Conservation (phyloP, 805 yeast genomes). For the Saccharomycopsis fibuligera region DNA sequence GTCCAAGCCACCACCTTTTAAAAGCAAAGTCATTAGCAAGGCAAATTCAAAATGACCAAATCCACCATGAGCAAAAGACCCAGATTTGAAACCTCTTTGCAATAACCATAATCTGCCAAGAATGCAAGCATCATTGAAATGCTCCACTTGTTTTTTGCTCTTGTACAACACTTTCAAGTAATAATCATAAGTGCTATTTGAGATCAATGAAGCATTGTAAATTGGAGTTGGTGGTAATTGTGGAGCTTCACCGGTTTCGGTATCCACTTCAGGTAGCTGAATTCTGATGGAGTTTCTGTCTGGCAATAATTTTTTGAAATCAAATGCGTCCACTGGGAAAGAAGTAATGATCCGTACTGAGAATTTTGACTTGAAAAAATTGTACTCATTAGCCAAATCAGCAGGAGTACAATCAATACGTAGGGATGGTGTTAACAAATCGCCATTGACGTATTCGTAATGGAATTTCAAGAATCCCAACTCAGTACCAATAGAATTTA, state of each 20-base stretch:
- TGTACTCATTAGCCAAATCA: slow-evolving; percentile 39
- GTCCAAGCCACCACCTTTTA: slow-evolving; percentile 71
- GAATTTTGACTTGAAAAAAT: slow-evolving; percentile 41
- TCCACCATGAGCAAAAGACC: slow-evolving; percentile 42
- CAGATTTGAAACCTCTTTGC: slow-evolving; percentile 75
- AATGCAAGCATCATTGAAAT: slow-evolving; percentile 80
- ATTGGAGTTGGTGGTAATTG: slow-evolving; percentile 59
- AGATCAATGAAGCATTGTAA: slow-evolving; percentile 74
- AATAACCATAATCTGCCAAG: slow-evolving; percentile 86
- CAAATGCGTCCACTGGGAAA: slow-evolving; percentile 65
- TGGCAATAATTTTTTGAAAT: slow-evolving; percentile 67
- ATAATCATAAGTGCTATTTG: slow-evolving; percentile 62
- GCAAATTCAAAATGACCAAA: slow-evolving; percentile 93
- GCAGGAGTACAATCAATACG: slow-evolving; percentile 51
- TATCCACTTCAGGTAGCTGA: slow-evolving; percentile 34
- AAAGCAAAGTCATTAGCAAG: slow-evolving; percentile 67
- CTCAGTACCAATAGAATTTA: slow-evolving; percentile 45
- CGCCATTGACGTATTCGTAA: slow-evolving; percentile 70
- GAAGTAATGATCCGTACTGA: slow-evolving; percentile 68
- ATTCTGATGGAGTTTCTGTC: slow-evolving; percentile 79
- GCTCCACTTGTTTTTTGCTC: slow-evolving; percentile 66
- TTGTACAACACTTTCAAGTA: slow-evolving; percentile 73
- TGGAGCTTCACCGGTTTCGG: slow-evolving; percentile 13
- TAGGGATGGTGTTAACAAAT: slow-evolving; percentile 68
- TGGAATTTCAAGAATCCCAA: slow-evolving; percentile 38